phyloP scores from a whole-genome alignment of 129 eudicot species.

The Artemisia annua region DNA sequence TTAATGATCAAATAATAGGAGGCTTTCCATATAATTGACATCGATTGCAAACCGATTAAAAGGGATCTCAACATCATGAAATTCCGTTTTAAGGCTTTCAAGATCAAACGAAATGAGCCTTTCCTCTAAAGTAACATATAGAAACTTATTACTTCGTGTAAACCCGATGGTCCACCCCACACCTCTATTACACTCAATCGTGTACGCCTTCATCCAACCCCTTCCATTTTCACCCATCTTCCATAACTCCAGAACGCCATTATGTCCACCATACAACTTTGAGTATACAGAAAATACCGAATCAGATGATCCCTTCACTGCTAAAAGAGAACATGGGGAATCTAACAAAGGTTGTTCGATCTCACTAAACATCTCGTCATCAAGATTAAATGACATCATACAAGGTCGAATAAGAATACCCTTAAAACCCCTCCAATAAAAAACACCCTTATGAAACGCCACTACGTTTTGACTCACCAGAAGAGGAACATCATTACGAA shows the following conservation, averaged over 20 bases:
- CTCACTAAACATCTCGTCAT: constrained; percentile 16
- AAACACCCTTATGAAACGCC: constrained; percentile 12
- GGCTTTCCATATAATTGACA: constrained; percentile 26
- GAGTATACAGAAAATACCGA: constrained; percentile 19
- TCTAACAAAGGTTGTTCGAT: constrained; percentile 27
- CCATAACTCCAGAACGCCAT: constrained; percentile 26
- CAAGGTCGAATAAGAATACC: neutral
- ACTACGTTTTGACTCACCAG: constrained; percentile 13
- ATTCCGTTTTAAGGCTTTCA: constrained; percentile 17
- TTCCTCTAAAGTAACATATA: constrained; percentile 23
- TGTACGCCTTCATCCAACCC: constrained; percentile 21
- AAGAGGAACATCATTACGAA: constrained; percentile 20
- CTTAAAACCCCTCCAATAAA: constrained; percentile 36
- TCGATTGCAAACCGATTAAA: constrained; percentile 22
- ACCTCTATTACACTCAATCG: constrained; percentile 24
- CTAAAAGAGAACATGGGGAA: constrained; percentile 25
- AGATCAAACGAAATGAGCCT: constrained; percentile 28
- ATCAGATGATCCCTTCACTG: constrained; percentile 20
- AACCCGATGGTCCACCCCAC: constrained; percentile 31
- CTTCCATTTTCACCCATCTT: constrained; percentile 12
- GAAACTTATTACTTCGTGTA: constrained; percentile 26
- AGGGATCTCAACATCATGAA: constrained; percentile 22
- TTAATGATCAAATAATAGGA: constrained; percentile 19
- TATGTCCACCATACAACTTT: constrained; percentile 20
- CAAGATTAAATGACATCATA: constrained; percentile 27